Base-by-base conservation (phyloP, 2,329 filamentous ascomycete genomes). In the Lasiodiplodia theobromae region DNA sequence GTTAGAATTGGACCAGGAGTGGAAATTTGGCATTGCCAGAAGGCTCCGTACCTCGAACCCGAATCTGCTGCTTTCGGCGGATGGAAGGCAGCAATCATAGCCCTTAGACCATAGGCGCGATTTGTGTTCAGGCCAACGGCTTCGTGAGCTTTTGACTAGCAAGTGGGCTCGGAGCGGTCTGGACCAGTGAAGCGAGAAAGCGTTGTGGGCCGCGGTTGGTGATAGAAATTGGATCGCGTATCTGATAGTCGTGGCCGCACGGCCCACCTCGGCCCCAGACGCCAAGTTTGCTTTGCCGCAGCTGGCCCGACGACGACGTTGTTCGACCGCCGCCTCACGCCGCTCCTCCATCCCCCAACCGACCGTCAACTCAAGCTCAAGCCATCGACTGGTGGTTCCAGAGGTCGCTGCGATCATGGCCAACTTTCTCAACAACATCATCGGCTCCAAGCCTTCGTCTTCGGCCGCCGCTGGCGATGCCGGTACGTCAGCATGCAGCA, bases 401-500 rank as follows among this genome's bases (percentile, higher is more conserved):
- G 28, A 58, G 53, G 65, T 58, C 65, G 54, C 53, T 37, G 40
- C 49, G n/a, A 54, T 58, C n/a, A 84, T 84, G 83, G 83, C 82
- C 69, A 82, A 82, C 73, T 79, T 91, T 72, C 77, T 92, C 73
- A 91, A 91, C 81, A 88, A 87, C 77, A 80, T 93, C 75, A 87
- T 94, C 76, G 89, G 87, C 77, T 85, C 85, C 77, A 90, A 92
- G 83, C 83, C 88, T 71, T 84, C 83, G 38, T 83, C 83, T 72
- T 84, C 84, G 73, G 80, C 82, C 64, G 81, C 85, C 72, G 84
- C 84, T 73, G 84, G 80, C 69, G 90, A 93, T 80, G 86, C 89
- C 73, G 91, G 91, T 92, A 84, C 76, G 87, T 82, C 69, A 66
- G 60, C 49, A 68, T 72, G 63, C 74, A 73, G 62, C 72, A 71